These are phyloP conservation scores for Aquilaria agallochum DNA, from an alignment of 441 rosid genomes.

Conservation along the genomic window DNA sequence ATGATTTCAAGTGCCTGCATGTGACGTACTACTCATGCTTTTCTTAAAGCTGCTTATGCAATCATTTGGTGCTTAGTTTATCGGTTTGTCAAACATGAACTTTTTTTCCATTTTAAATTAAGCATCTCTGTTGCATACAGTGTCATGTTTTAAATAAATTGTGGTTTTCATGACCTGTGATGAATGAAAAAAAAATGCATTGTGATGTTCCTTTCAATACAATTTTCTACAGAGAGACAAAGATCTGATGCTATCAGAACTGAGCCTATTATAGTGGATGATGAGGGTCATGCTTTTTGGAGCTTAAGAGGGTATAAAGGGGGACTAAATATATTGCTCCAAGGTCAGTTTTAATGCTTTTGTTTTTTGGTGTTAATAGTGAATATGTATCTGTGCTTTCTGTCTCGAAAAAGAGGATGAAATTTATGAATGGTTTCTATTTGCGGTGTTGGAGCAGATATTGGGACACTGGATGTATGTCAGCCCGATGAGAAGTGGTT, in stretches of 20 bases:
- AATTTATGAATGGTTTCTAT: background rate
- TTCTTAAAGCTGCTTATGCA: no score
- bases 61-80: no score
- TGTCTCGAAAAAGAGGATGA: background rate
- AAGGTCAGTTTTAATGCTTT: slow-evolving; percentile 42
- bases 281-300: slow-evolving; percentile 58
- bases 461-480: slow-evolving; percentile 32
- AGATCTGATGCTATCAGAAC: slow-evolving; percentile 69
- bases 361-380: slow-evolving; percentile 4
- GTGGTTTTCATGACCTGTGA: no score
- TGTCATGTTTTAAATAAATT: no score
- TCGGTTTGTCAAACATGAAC: no score
- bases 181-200: no score
- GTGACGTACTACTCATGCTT: no score
- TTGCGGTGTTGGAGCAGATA: slow-evolving; percentile 32
- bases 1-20: no score
- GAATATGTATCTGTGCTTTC: slow-evolving; percentile 1
- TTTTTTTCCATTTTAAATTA: no score
- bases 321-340: slow-evolving; percentile 51
- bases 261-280: slow-evolving; percentile 40
- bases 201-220: slow-evolving; percentile 5
- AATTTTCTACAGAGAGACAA: slow-evolving; percentile 31
- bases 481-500: slow-evolving; percentile 62
- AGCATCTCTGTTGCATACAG: no score
- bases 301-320: slow-evolving; percentile 36